These are phyloP conservation scores for Rugosomyces carneus DNA, from an alignment of 1,284 basidiomycete species.

Conservation along the genomic window DNA sequence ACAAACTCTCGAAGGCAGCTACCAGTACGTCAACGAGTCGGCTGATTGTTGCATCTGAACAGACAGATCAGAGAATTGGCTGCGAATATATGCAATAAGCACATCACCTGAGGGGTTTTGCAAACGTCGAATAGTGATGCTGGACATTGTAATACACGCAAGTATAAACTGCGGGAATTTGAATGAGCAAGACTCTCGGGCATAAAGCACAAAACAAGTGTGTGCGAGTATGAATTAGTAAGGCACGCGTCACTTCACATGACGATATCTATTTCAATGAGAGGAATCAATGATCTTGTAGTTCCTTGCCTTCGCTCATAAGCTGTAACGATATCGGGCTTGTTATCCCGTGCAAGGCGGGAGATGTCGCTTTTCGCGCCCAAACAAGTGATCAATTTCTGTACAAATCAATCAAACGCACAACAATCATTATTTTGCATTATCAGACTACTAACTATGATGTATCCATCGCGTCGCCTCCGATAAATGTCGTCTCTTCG, in stretches of 20 bases:
- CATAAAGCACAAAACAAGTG: too few species aligned
- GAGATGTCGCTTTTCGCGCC: not conserved
- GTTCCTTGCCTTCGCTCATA: too few species aligned
- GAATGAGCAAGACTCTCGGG: too few species aligned
- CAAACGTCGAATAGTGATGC: constrained; percentile 9
- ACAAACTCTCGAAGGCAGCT: constrained; percentile 12
- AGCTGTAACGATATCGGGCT: too few species aligned
- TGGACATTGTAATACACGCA: too few species aligned
- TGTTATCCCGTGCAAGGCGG: too few species aligned
- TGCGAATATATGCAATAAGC: not conserved
- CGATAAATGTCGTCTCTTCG: constrained; percentile 57
- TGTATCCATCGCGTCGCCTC: constrained; percentile 72
- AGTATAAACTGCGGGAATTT: too few species aligned
- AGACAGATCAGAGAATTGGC: not conserved
- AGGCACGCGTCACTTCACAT: too few species aligned
- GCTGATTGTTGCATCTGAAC: constrained; percentile 11
- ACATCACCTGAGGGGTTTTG: constrained; percentile 7
- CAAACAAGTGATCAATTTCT: not conserved
- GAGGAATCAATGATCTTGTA: too few species aligned
- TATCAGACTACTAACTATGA: constrained; percentile 21
- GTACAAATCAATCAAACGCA: not conserved
- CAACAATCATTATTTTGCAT: not conserved
- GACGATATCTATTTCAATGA: too few species aligned
- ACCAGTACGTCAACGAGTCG: constrained; percentile 7
- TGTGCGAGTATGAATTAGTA: too few species aligned